Evolutionary conservation across 345 rosid genomes (phyloP).

Genomic region (Rhodamnia argentea): DNA sequence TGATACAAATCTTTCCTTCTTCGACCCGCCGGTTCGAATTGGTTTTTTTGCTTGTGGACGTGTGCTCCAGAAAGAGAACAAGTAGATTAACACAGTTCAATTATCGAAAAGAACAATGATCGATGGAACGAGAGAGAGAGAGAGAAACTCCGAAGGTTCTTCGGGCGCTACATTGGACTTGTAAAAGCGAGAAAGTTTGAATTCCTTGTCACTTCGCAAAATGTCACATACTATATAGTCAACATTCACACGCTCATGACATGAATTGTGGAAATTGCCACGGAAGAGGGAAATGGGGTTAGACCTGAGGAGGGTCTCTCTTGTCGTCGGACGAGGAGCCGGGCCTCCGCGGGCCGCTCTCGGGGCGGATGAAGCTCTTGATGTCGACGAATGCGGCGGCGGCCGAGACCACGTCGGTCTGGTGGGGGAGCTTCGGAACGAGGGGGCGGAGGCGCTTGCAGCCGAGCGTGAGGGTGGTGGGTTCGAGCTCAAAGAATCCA

Average conservation of each 20-base stretch:
- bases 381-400: slow-evolving; percentile 64
- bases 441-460: slow-evolving; percentile 92
- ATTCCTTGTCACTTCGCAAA: not conserved
- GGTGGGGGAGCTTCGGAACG: slow-evolving; percentile 56
- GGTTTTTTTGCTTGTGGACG: not conserved
- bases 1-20: not conserved
- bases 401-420: slow-evolving; percentile 9
- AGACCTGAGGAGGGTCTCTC: slow-evolving; percentile 38
- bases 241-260: not conserved
- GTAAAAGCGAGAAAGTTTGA: not conserved
- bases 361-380: slow-evolving; percentile 80
- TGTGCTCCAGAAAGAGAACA: not conserved
- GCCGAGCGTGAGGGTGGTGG: slow-evolving; percentile 66
- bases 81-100: not conserved
- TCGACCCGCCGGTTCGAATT: not conserved
- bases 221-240: not conserved
- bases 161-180: not conserved
- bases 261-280: not conserved
- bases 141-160: not conserved
- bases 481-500: slow-evolving; percentile 52
- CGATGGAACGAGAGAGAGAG: not conserved
- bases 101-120: not conserved
- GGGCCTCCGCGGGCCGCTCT: slow-evolving; percentile 38
- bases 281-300: not conserved
- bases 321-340: slow-evolving; percentile 26